These are phyloP conservation scores for Letharia columbiana DNA, from an alignment of 495 filamentous ascomycete species.

Conservation along the genomic window DNA sequence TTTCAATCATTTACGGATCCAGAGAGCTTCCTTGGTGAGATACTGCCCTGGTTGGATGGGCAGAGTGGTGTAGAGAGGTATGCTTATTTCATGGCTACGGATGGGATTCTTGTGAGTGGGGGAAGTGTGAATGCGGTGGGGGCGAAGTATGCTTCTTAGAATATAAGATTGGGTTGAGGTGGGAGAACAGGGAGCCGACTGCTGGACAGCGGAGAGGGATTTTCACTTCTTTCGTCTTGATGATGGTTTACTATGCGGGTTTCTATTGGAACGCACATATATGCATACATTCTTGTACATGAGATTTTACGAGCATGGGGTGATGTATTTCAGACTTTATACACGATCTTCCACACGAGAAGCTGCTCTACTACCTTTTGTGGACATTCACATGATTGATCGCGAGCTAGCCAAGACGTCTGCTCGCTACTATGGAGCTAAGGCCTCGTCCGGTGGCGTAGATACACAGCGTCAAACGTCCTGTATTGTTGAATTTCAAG, in stretches of 20 bases:
- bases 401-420: too few species aligned
- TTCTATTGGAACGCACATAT: neutral
- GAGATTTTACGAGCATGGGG: neutral
- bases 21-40: conserved; percentile 44
- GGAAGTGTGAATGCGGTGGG: conserved; percentile 20
- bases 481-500: too few species aligned
- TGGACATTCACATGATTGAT: too few species aligned
- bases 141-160: neutral
- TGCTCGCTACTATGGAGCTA: too few species aligned
- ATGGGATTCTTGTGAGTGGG: conserved; percentile 21
- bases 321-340: too few species aligned
- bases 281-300: neutral
- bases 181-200: neutral
- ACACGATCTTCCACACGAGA: too few species aligned
- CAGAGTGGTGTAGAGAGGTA: conserved; percentile 58
- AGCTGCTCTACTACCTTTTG: too few species aligned
- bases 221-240: neutral
- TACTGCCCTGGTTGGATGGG: conserved; percentile 57
- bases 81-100: conserved; percentile 65
- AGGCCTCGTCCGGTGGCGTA: too few species aligned
- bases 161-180: neutral
- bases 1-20: conserved; percentile 50
- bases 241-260: neutral
- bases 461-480: too few species aligned
- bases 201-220: neutral